These are phyloP conservation scores for Coriolopsis trogii DNA, from an alignment of 1,284 basidiomycete genomes.

Conservation along the genomic window DNA sequence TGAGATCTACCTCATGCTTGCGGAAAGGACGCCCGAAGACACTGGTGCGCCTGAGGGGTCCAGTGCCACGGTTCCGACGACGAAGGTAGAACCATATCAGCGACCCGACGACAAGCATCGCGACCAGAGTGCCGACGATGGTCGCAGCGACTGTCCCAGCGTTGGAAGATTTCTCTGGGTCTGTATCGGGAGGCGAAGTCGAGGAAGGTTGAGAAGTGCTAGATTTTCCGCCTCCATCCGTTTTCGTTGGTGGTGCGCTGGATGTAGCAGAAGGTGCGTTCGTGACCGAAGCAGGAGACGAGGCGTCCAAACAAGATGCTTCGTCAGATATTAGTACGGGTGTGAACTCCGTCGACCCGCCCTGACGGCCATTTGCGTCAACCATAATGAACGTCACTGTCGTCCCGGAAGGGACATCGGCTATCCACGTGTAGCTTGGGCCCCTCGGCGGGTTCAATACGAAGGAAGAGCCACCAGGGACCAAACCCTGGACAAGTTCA, in stretches of 20 bases:
- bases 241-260: conserved; percentile 17
- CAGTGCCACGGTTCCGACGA: conserved; percentile 14
- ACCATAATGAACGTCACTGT: conserved; percentile 62
- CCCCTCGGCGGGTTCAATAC: conserved; percentile 48
- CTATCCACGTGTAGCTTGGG: conserved; percentile 56
- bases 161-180: conserved; percentile 5
- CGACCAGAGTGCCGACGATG: conserved; percentile 59
- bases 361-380: conserved; percentile 57
- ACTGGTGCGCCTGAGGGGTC: conserved; percentile 4
- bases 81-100: conserved; percentile 31
- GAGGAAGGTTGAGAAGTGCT: background rate
- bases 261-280: conserved; percentile 30
- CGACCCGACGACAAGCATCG: conserved; percentile 40
- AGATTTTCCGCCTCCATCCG: background rate
- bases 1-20: conserved; percentile 21
- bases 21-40: conserved; percentile 19
- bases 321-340: conserved; percentile 54
- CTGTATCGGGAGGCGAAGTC: background rate
- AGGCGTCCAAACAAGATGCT: conserved; percentile 50
- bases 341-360: conserved; percentile 58
- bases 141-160: conserved; percentile 57
- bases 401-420: conserved; percentile 61
- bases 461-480: conserved; percentile 63
- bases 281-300: conserved; percentile 53
- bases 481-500: conserved; percentile 50